phyloP scores from a whole-genome alignment of 73 alveolate species.

The Paramecium sonneborni region DNA sequence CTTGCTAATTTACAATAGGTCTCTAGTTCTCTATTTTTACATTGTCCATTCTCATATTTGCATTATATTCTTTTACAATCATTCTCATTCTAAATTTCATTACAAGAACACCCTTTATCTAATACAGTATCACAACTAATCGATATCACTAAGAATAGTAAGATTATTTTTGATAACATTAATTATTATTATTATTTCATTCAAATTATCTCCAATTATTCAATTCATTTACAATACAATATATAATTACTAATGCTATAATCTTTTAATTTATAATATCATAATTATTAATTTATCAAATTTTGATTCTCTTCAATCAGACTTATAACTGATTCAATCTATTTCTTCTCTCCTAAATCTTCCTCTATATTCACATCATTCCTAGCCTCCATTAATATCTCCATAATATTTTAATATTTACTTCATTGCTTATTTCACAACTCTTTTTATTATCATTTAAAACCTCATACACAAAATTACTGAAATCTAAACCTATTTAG shows the following conservation, averaged over 20 bases:
- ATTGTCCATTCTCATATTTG: not conserved
- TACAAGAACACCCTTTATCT: not conserved
- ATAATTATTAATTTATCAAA: too few relatives aligned
- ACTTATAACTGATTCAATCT: not conserved
- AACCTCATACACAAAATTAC: not conserved
- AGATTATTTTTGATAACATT: not conserved
- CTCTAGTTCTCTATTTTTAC: not conserved
- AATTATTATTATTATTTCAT: not conserved
- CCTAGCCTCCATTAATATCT: not conserved
- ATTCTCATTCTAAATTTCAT: not conserved
- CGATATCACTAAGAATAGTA: not conserved
- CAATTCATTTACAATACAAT: too few relatives aligned
- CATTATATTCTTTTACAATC: conserved; percentile 6
- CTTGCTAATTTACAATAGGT: conserved; percentile 2
- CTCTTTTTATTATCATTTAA: not conserved
- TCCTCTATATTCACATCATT: not conserved
- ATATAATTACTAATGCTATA: too few relatives aligned
- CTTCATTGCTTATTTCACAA: not conserved
- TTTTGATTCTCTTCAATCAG: not conserved
- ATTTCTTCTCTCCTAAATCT: not conserved
- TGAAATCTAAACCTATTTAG: not conserved
- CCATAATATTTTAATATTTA: too few relatives aligned
- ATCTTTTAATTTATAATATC: too few relatives aligned
- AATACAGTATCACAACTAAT: not conserved
- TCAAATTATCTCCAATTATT: too few relatives aligned